Evolutionary conservation across 2,329 filamentous ascomycete genomes (phyloP), one percentile per base, ranked within the genome.

Genomic region (Trichoderma harzianum): DNA sequence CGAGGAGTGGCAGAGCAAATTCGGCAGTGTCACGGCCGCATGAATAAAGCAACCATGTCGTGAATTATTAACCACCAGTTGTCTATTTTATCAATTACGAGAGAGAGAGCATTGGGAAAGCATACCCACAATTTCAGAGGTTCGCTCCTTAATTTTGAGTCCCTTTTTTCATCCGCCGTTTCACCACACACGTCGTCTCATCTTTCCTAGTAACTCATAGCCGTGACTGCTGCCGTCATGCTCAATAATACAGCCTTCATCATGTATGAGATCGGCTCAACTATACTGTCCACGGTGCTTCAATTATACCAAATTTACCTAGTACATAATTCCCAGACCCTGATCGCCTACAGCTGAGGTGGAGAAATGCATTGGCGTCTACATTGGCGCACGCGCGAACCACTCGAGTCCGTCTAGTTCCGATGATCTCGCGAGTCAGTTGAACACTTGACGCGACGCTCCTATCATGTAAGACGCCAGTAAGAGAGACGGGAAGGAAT

Each of bases 1-100:
- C 10, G 82, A 82, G 1, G 88, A 91, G 78, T 91, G 86, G 85
- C 74, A 76, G 70, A 69, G 72, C 51, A 78, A 76, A n/a, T 63
- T 36, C 60, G 61, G 30, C 16, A 43, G 53, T 3, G 7, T 24
- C 14, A 57, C 39, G 21, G 16, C 69, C 4, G 32, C 21, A n/a
- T 69, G 30, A 69, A 34, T 28, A 30, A 26, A 39, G 18, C 11
- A 16, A 8, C 16, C 16, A 39, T 58, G 18, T 30, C 2, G 12
- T 28, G 16, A 7, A 43, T 47, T 24, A 43, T 28, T 43, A 36
- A 26, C 7, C 11, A n/a, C 2, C n/a, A 53, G 11, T 14, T 53
- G 47, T 14, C 34, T 34, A n/a, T 34, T 51, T 3, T 18, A 21
- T 60, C 10, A 51, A 34, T 14, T 18, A 34, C 34, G 11, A 51